A percentile compares a stretch with the other conserved stretches of the same genome.
Conservation (phyloP, 2,329 filamentous ascomycete species). For the Colletotrichum sp. region DNA sequence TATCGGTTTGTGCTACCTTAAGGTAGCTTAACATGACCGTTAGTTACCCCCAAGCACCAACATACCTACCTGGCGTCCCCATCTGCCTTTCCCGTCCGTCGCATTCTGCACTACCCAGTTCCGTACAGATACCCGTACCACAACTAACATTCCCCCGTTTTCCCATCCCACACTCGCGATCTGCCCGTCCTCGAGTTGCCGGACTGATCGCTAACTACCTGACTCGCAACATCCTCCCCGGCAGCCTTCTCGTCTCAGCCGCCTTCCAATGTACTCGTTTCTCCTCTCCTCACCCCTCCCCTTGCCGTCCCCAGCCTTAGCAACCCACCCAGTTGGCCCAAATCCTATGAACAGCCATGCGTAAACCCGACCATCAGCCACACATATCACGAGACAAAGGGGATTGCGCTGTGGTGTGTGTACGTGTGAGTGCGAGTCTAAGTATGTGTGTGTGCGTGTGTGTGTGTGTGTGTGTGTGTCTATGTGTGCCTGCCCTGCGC, state of each 20-base stretch:
- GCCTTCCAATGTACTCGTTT: neutral
- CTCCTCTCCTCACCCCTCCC: neutral
- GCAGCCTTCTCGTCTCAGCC: neutral
- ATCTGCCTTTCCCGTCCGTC: neutral
- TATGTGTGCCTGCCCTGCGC: neutral
- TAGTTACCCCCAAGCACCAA: neutral
- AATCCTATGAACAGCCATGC: neutral
- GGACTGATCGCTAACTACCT: neutral
- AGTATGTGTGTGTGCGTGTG: neutral
- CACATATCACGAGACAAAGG: neutral
- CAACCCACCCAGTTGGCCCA: neutral
- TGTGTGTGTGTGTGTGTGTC: too few species aligned
- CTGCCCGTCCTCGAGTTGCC: neutral
- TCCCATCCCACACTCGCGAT: neutral
- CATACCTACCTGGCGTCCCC: neutral
- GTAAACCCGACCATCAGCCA: neutral
- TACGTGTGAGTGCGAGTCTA: neutral
- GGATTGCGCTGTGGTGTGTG: neutral
- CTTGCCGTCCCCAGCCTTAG: neutral
- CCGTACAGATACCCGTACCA: neutral
- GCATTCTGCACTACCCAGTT: neutral
- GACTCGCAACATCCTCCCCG: neutral
- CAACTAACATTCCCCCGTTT: neutral
- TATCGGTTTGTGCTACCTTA: neutral
- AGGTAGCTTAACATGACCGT: neutral